Percentiles rank a stretch among this genome's conserved stretches.
These are phyloP conservation scores for Eragrostis curvula DNA, from an alignment of 176 grass and related monocot species.

Conservation along the genomic window DNA sequence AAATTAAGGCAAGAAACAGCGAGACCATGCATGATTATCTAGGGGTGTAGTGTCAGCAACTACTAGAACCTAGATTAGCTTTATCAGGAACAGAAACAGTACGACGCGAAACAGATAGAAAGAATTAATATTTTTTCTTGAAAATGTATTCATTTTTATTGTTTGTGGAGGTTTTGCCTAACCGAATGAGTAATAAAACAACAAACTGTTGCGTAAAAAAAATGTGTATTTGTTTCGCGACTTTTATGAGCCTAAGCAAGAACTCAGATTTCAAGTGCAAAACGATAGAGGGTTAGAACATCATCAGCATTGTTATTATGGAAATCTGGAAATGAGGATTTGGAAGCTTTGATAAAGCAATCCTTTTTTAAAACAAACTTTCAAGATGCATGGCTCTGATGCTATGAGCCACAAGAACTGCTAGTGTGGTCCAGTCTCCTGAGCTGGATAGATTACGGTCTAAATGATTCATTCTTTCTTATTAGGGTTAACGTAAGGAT, in stretches of 20 bases:
- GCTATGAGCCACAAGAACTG: conserved; percentile 9
- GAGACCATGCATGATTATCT: background rate
- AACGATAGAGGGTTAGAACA: background rate
- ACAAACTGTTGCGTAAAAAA: background rate
- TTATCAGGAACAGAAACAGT: background rate
- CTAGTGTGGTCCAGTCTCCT: background rate
- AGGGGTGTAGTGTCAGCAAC: background rate
- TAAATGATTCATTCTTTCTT: conserved; percentile 21
- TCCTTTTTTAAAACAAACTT: background rate
- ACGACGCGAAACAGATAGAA: background rate
- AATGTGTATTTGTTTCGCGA: background rate
- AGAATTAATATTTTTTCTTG: background rate
- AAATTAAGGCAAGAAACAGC: background rate
- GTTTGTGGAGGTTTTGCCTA: background rate
- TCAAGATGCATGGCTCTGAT: background rate
- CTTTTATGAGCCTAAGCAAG: background rate
- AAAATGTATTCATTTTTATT: background rate
- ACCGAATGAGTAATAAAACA: background rate
- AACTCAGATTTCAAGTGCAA: background rate
- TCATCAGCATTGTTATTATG: background rate
- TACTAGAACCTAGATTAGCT: background rate
- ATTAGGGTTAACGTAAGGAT: conserved; percentile 39
- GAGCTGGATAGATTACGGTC: conserved; percentile 15
- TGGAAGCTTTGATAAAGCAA: conserved; percentile 1
- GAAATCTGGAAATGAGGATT: background rate